Evolutionary conservation across 169 alveolate genomes (phyloP).

Genomic region (Plasmodium gonderi): DNA sequence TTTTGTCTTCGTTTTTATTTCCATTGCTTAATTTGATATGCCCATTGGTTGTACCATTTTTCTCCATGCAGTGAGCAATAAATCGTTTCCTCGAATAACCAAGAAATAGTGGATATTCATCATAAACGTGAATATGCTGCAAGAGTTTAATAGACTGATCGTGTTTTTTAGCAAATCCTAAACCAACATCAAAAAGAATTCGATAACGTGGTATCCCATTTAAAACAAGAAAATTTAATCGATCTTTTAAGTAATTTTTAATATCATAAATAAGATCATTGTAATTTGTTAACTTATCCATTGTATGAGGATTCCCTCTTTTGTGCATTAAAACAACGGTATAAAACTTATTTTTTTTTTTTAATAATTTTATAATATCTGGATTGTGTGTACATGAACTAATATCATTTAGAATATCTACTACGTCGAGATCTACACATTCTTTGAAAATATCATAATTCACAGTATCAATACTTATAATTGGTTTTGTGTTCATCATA

Average conservation of each 20-base stretch:
- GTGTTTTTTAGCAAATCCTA: constrained; percentile 70
- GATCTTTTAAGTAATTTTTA: constrained; percentile 44
- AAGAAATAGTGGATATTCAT: constrained; percentile 67
- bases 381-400: constrained; percentile 65
- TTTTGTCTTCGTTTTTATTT: neutral
- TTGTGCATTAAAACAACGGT: constrained; percentile 70
- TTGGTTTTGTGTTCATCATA: constrained; percentile 22
- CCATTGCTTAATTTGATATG: neutral
- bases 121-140: constrained; percentile 63
- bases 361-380: constrained; percentile 48
- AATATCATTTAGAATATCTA: constrained; percentile 57
- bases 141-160: constrained; percentile 53
- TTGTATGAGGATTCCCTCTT: constrained; percentile 70
- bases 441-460: constrained; percentile 54
- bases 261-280: constrained; percentile 43
- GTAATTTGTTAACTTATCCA: constrained; percentile 65
- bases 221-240: constrained; percentile 42
- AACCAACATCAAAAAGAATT: constrained; percentile 38
- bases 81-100: constrained; percentile 72
- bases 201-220: constrained; percentile 74
- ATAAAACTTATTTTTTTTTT: constrained; percentile 28
- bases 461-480: constrained; percentile 54
- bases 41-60: neutral
- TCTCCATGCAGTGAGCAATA: constrained; percentile 38
- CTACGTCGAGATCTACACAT: constrained; percentile 36